Evolutionary conservation across 2,329 filamentous ascomycete genomes (phyloP).

Genomic region (Penicillium glabrum): DNA sequence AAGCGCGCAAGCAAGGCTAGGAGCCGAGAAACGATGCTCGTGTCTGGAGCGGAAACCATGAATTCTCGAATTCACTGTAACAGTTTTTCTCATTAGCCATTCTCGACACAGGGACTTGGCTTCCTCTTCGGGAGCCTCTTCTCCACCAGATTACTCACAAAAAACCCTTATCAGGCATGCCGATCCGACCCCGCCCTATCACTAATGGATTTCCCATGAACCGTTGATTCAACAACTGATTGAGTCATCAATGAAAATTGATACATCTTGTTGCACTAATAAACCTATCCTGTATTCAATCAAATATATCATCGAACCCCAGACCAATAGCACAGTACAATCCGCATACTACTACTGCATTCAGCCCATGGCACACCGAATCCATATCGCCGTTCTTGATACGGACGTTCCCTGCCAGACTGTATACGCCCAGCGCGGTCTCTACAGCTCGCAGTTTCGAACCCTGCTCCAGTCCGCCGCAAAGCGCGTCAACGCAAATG

Average conservation of each 20-base stretch:
- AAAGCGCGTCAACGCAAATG: slow-evolving; percentile 21
- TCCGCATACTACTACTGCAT: neutral
- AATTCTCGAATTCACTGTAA: too few relatives aligned
- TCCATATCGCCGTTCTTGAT: slow-evolving; percentile 40
- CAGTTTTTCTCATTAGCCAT: neutral
- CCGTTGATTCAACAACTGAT: neutral
- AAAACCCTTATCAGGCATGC: slow-evolving; percentile 19
- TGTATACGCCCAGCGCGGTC: slow-evolving; percentile 33
- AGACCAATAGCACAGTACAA: neutral
- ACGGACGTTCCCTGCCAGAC: slow-evolving; percentile 34
- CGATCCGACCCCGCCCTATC: slow-evolving; percentile 13
- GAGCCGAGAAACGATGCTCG: too few relatives aligned
- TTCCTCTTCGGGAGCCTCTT: slow-evolving; percentile 14
- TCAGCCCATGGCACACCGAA: slow-evolving; percentile 16
- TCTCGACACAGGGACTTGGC: slow-evolving; percentile 12
- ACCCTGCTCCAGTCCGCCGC: slow-evolving; percentile 32
- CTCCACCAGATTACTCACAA: slow-evolving; percentile 21
- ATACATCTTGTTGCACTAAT: neutral
- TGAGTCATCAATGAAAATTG: neutral
- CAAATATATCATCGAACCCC: neutral
- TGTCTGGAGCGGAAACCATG: too few relatives aligned
- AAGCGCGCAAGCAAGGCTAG: too few relatives aligned
- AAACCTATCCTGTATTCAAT: neutral
- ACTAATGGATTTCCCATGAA: neutral
- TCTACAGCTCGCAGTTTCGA: slow-evolving; percentile 39